Percentiles rank a stretch among this genome's conserved stretches.
Evolutionary conservation across 2,329 filamentous ascomycete genomes (phyloP).

Genomic region (Pestalotiopsis sp.): DNA sequence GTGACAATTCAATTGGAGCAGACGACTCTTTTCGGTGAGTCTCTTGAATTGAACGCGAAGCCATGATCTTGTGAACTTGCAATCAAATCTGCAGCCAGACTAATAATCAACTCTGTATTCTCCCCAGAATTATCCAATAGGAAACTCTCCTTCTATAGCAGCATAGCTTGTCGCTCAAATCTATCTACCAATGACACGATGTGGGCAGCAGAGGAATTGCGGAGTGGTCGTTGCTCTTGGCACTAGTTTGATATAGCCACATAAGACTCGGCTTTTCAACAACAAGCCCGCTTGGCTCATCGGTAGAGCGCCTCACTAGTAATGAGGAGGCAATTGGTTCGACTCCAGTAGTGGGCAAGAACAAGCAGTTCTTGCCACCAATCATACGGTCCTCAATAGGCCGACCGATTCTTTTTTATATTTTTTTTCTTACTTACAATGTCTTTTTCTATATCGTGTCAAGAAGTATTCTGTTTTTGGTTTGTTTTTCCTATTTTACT

Average conservation of each 20-base stretch:
- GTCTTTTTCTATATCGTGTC: background rate
- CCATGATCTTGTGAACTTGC: too few relatives aligned
- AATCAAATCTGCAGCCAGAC: too few relatives aligned
- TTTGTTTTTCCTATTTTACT: background rate
- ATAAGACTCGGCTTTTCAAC: background rate
- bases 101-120: too few relatives aligned
- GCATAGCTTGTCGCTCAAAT: too few relatives aligned
- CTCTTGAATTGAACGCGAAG: too few relatives aligned
- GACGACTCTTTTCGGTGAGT: too few relatives aligned
- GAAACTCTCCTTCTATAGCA: too few relatives aligned
- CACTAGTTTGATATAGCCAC: background rate
- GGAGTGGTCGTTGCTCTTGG: too few relatives aligned
- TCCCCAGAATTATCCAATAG: too few relatives aligned
- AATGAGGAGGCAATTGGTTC: slow-evolving; percentile 11
- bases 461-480: background rate
- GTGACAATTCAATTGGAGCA: too few relatives aligned
- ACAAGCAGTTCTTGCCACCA: background rate
- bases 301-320: slow-evolving; percentile 13
- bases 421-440: background rate
- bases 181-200: too few relatives aligned
- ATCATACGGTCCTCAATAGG: background rate
- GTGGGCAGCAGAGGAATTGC: too few relatives aligned
- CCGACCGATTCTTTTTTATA: background rate
- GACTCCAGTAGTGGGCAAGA: slow-evolving; percentile 11
- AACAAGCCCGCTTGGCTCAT: slow-evolving; percentile 7